Percentiles rank a stretch among this genome's conserved stretches.
Evolutionary conservation across 768 basidiomycete species (phyloP).

Genomic region (Panaeolus cyanescens): DNA sequence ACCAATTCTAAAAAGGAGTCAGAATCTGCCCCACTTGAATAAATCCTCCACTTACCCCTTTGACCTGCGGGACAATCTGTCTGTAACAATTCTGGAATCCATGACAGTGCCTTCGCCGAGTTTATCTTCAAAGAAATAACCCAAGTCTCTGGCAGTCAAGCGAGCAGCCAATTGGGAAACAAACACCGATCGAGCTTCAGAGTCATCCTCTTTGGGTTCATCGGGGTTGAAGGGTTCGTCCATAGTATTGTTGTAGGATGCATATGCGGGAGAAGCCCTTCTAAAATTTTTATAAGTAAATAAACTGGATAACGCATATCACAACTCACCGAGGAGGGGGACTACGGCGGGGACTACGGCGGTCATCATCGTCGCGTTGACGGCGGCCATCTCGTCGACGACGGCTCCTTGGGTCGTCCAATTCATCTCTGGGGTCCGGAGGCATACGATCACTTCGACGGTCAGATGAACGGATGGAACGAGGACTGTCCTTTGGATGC

Average conservation of each 20-base stretch:
- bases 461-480: slow-evolving; percentile 58
- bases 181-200: slow-evolving; percentile 97
- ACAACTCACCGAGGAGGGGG: slow-evolving; percentile 50
- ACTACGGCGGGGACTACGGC: slow-evolving; percentile 32
- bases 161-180: slow-evolving; percentile 97
- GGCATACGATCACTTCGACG: slow-evolving; percentile 49
- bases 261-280: slow-evolving; percentile 69
- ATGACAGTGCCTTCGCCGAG: slow-evolving; percentile 92
- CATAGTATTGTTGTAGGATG: slow-evolving; percentile 50
- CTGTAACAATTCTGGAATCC: slow-evolving; percentile 96
- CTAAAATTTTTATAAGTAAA: slow-evolving; percentile 34
- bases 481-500: slow-evolving; percentile 52
- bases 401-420: slow-evolving; percentile 54
- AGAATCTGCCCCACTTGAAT: not conserved
- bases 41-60: slow-evolving; percentile 73
- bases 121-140: slow-evolving; percentile 98
- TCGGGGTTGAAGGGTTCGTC: slow-evolving; percentile 80
- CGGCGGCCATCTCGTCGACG: slow-evolving; percentile 38
- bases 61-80: slow-evolving; percentile 92
- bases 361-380: slow-evolving; percentile 41
- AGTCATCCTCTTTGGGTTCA: slow-evolving; percentile 93
- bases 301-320: slow-evolving; percentile 7
- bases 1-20: slow-evolving; percentile 68
- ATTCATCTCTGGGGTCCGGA: slow-evolving; percentile 61
- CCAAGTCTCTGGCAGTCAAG: slow-evolving; percentile 95